Conservation (phyloP, 768 basidiomycete genomes). For the Obba rivulosa region DNA sequence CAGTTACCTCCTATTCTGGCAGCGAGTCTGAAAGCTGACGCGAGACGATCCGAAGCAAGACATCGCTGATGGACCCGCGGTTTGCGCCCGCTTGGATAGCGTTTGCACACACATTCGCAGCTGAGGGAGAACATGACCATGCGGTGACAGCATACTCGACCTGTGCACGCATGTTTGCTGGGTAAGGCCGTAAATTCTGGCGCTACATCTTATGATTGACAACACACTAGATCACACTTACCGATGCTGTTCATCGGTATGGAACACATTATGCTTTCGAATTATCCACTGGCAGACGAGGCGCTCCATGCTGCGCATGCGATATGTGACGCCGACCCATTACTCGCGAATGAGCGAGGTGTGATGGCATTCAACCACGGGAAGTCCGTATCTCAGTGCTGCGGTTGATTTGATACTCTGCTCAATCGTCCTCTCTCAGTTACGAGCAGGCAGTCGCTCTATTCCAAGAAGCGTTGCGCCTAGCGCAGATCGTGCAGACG, state of each 20-base stretch:
- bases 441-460: conserved; percentile 64
- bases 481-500: conserved; percentile 80
- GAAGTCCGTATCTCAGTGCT: conserved; percentile 56
- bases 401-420: too few species aligned
- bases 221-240: conserved; percentile 76
- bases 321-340: conserved; percentile 84
- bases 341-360: conserved; percentile 88
- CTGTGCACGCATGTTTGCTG: conserved; percentile 90
- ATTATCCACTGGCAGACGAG: conserved; percentile 78
- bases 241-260: conserved; percentile 96
- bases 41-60: conserved; percentile 56
- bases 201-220: conserved; percentile 1
- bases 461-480: conserved; percentile 72
- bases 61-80: conserved; percentile 92
- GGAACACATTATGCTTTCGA: conserved; percentile 92
- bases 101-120: conserved; percentile 94
- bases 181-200: conserved; percentile 42
- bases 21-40: not conserved
- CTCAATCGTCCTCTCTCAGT: too few species aligned
- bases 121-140: conserved; percentile 98
- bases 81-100: conserved; percentile 97
- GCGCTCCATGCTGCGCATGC: conserved; percentile 76
- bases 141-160: conserved; percentile 98
- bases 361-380: conserved; percentile 88
- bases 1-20: not conserved